phyloP scores from a whole-genome alignment of 2,329 filamentous ascomycete genomes.

The Ascochyta viciae-villosae region DNA sequence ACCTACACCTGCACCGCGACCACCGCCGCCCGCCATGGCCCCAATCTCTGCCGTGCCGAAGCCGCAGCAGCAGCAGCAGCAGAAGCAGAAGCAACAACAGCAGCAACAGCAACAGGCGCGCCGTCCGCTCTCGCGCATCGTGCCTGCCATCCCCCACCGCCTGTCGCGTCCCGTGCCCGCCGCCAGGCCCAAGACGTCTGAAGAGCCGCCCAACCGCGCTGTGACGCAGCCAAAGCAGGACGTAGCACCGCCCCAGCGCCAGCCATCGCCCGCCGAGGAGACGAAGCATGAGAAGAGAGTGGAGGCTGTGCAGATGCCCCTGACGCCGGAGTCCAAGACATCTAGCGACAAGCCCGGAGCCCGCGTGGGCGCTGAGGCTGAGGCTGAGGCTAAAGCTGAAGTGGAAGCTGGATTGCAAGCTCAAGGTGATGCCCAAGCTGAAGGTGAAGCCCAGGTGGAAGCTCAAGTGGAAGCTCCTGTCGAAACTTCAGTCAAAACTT shows the following conservation, averaged over 20 bases:
- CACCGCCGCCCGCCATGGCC: constrained; percentile 33
- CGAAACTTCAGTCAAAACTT: too few relatives aligned
- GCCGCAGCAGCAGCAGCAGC: neutral
- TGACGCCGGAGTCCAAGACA: constrained; percentile 39
- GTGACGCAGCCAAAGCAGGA: constrained; percentile 22
- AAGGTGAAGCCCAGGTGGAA: too few relatives aligned
- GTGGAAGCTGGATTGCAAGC: too few relatives aligned
- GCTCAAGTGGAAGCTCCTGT: too few relatives aligned
- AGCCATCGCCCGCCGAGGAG: constrained; percentile 19
- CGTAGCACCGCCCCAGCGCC: constrained; percentile 12
- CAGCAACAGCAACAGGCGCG: constrained; percentile 37
- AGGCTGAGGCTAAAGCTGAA: neutral
- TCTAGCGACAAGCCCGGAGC: constrained; percentile 25
- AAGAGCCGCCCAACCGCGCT: constrained; percentile 30
- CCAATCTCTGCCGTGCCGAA: constrained; percentile 27
- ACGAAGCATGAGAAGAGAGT: constrained; percentile 23
- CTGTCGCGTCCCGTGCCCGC: constrained; percentile 37
- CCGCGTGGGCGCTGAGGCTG: constrained; percentile 5
- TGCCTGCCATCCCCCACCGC: constrained; percentile 49
- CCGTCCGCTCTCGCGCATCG: constrained; percentile 42
- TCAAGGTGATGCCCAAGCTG: too few relatives aligned
- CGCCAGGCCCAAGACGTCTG: constrained; percentile 38
- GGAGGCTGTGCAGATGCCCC: constrained; percentile 25
- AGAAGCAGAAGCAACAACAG: constrained; percentile 2
- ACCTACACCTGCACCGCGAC: too few relatives aligned